phyloP scores from a whole-genome alignment of 495 filamentous ascomycete genomes.

The Bacidia rubella region DNA sequence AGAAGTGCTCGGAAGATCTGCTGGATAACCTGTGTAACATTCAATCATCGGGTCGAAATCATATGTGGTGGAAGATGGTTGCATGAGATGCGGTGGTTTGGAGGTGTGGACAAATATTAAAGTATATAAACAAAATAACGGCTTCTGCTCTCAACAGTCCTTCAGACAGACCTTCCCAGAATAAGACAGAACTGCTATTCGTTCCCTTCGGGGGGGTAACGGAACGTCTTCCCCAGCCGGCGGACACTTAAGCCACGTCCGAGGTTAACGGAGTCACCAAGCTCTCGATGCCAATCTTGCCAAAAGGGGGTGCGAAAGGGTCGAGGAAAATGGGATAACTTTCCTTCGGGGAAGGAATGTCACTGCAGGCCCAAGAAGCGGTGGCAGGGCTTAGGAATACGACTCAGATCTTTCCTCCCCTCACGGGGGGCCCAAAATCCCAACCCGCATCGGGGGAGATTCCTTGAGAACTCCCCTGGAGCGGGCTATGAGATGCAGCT shows the following conservation, averaged over 20 bases:
- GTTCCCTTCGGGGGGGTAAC: too few relatives aligned
- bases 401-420: neutral
- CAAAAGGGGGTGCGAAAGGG: neutral
- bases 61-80: neutral
- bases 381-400: neutral
- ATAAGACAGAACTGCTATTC: neutral
- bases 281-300: neutral
- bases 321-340: neutral
- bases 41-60: neutral
- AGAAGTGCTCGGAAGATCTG: neutral
- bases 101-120: neutral
- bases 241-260: neutral
- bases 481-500: neutral
- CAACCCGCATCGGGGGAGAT: neutral
- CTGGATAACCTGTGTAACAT: neutral
- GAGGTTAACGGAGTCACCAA: neutral
- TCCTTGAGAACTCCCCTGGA: neutral
- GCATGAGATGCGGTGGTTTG: neutral
- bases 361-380: neutral
- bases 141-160: neutral
- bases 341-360: neutral
- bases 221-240: neutral
- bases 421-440: neutral
- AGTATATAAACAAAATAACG: neutral
- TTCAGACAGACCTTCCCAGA: neutral